Evolutionary conservation across 2,329 filamentous ascomycete genomes (phyloP), one percentile per base, ranked within the genome.

Genomic region (Exserohilum rostratum): DNA sequence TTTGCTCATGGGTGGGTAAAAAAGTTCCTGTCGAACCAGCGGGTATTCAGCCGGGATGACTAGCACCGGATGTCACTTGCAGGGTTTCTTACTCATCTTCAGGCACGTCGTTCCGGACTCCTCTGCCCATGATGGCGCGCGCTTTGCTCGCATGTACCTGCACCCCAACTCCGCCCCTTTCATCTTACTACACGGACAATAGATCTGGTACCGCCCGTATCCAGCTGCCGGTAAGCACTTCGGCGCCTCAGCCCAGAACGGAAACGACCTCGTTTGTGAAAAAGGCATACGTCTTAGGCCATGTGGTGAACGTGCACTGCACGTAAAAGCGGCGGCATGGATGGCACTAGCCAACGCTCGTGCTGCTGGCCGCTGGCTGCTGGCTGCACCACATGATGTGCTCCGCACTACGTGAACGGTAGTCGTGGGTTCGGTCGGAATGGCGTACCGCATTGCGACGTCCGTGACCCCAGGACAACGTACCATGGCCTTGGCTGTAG

Each of bases 61-160:
- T 29, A 51, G 43, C 51, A 55, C 33, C 46, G 50, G 42, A 50
- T 46, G 46, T 47, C 40, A 29, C 46, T 42, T 30, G 51, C 45
- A 49, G 29, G 35, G 53, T 33, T 29, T 45, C 55, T 60, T 56
- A 52, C 54, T 55, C 58, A 60, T 46, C 53, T 62, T 42, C 61
- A 71, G 68, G 68, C 64, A 72, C 68, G 60, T 55, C 66, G 67
- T 66, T 57, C 69, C 69, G 69, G 59, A 57, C 50, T 58, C 57
- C 55, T 50, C 60, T 27, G 38, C 40, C 50, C 35, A 48, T 52
- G 43, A 55, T 57, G 54, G 40, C 51, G 51, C 46, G 39, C 22
- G 38, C 38, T 15, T 42, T 42, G 6, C 38, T 25, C 20, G 22
- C 38, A 42, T 42, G 38, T 42, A 42, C 38, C 38, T 42, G 38